Conservation (phyloP, 176 grass and related monocot genomes). For the Bothriochloa decipiens region DNA sequence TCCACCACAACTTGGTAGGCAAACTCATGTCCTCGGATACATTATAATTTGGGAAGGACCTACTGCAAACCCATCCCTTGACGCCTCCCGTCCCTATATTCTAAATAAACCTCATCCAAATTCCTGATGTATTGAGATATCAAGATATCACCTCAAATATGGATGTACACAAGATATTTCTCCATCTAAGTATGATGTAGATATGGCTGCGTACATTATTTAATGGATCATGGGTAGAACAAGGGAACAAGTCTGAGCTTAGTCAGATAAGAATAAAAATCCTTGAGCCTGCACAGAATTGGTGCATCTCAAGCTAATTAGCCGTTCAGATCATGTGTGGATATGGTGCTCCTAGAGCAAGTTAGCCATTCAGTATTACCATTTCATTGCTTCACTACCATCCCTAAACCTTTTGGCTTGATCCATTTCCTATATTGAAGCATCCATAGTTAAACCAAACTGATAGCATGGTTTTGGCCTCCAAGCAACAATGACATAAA, state of each 20-base stretch:
- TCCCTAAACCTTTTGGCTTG: neutral
- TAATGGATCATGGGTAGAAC: neutral
- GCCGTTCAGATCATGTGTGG: neutral
- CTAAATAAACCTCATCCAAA: neutral
- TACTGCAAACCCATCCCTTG: neutral
- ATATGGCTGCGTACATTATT: neutral
- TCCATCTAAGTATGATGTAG: neutral
- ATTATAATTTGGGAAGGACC: neutral
- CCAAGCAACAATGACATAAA: neutral
- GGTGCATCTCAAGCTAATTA: neutral
- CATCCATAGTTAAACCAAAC: neutral
- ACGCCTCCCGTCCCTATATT: neutral
- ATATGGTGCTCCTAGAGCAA: neutral
- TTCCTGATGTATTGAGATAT: neutral
- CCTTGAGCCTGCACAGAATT: constrained; percentile 1
- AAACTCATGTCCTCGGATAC: neutral
- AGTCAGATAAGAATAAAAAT: neutral
- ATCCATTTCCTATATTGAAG: neutral
- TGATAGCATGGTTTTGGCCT: neutral
- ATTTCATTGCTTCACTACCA: neutral
- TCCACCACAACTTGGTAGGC: neutral
- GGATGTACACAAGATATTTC: neutral
- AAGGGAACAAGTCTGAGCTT: neutral
- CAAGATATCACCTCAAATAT: neutral
- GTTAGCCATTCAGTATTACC: neutral